phyloP scores from a whole-genome alignment of 306 rosid species.

The Vigna trinervia region DNA sequence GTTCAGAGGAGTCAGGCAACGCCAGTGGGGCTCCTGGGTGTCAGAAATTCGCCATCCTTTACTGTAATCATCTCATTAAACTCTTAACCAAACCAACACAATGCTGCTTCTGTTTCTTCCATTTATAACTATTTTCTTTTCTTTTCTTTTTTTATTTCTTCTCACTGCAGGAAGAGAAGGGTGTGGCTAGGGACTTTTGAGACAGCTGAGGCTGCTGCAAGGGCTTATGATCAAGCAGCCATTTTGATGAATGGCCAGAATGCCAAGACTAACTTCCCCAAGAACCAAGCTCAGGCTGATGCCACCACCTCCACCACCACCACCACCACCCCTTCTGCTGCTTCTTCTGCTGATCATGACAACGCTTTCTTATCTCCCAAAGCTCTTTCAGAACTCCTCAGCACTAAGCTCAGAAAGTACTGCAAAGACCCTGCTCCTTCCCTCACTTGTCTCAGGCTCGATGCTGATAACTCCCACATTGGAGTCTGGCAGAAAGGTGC shows the following conservation, averaged over 20 bases:
- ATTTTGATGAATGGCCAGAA: slow-evolving; percentile 91
- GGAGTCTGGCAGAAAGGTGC: slow-evolving; percentile 97
- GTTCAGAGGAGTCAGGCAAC: slow-evolving; percentile 99
- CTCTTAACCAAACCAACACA: neutral
- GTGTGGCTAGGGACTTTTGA: slow-evolving; percentile 98
- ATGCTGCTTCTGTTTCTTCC: neutral
- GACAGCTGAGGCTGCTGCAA: slow-evolving; percentile 98
- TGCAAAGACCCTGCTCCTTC: slow-evolving; percentile 95
- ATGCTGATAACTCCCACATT: slow-evolving; percentile 89
- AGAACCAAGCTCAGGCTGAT: slow-evolving; percentile 40
- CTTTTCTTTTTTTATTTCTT: neutral
- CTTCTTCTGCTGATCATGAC: neutral
- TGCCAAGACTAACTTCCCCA: slow-evolving; percentile 92
- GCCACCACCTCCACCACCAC: neutral
- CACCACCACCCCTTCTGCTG: neutral
- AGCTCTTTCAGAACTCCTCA: slow-evolving; percentile 86
- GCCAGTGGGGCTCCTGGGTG: slow-evolving; percentile 99
- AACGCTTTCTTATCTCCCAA: slow-evolving; percentile 64
- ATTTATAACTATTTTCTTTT: too few species aligned
- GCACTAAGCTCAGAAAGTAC: slow-evolving; percentile 81
- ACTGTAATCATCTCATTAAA: slow-evolving; percentile 59
- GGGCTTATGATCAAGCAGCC: slow-evolving; percentile 98
- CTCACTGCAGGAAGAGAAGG: slow-evolving; percentile 76
- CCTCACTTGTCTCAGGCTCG: slow-evolving; percentile 89
- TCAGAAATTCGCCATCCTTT: slow-evolving; percentile 99